phyloP scores from a whole-genome alignment of 306 rosid species.

The Glycyrrhiza uralensis region DNA sequence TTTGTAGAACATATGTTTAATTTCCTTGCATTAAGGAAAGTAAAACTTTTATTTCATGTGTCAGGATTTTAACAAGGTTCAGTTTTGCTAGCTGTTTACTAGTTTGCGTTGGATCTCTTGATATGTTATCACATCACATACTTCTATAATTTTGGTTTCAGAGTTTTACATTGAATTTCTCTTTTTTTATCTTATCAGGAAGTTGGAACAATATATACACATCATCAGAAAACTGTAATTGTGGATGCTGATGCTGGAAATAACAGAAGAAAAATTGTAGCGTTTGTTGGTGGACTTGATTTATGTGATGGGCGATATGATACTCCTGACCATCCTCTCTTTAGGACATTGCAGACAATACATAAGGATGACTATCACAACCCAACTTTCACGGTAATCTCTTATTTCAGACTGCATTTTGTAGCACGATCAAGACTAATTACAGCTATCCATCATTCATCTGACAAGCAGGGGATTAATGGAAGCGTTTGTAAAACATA shows the following conservation, averaged over 20 bases:
- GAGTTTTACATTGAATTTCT: constrained; percentile 28
- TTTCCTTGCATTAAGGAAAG: background rate
- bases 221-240: constrained; percentile 96
- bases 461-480: background rate
- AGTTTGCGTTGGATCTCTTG: background rate
- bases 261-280: constrained; percentile 71
- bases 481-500: background rate
- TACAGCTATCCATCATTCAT: background rate
- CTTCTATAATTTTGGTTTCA: constrained; percentile 15
- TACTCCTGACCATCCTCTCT: constrained; percentile 70
- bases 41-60: constrained; percentile 10
- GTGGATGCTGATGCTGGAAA: constrained; percentile 91
- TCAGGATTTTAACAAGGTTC: constrained; percentile 2
- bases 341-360: constrained; percentile 68
- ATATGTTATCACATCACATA: background rate
- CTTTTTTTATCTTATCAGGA: constrained; percentile 50
- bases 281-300: constrained; percentile 99
- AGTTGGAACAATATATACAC: constrained; percentile 93
- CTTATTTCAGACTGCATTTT: constrained; percentile 17
- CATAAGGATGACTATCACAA: constrained; percentile 97
- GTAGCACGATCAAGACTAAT: constrained; percentile 18
- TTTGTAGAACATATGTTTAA: constrained; percentile 1
- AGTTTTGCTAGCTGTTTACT: constrained; percentile 18
- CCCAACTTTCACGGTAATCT: constrained; percentile 85
- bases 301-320: constrained; percentile 97